Base-by-base conservation (phyloP, 805 yeast genomes). In the Saturnispora diversa region DNA sequence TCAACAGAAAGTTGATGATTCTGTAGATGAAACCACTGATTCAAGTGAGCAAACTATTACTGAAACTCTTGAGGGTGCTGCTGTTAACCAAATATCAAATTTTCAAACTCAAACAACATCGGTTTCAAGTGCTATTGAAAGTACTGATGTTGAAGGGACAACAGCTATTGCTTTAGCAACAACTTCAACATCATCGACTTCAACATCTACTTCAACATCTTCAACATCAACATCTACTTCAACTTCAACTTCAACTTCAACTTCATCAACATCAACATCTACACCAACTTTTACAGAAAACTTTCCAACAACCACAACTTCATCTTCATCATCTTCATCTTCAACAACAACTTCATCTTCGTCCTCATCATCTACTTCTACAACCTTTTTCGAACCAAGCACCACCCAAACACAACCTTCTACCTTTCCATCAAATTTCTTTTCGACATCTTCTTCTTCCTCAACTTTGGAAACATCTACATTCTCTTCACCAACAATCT, bases 41-140 rank as follows among this genome's bases (percentile, higher is more conserved):
- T n/a, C n/a, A n/a, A n/a, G n/a, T n/a, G n/a, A n/a, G n/a, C n/a
- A n/a, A n/a, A n/a, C n/a, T n/a, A n/a, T n/a, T n/a, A n/a, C n/a
- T n/a, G n/a, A n/a, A n/a, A n/a, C n/a, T n/a, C n/a, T n/a, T n/a
- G n/a, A n/a, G n/a, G n/a, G n/a, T n/a, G n/a, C n/a, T n/a, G n/a
- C n/a, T n/a, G n/a, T n/a, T n/a, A n/a, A n/a, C n/a, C n/a, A n/a
- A n/a, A n/a, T n/a, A n/a, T n/a, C n/a, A n/a, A n/a, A n/a, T n/a
- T n/a, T n/a, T 34, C 42, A 19, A 11, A 29, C n/a, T 11, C 11
- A 10, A 15, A 37, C 59, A 15, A 42, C 58, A 5, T 22, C 57
- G 15, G 12, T 3, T 10, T 24, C 27, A 24, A 24, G 12, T 4
- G 11, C 27, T 8, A 10, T 9, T 5, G 27, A 13, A 21, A 7